Evolutionary conservation across 2,329 filamentous ascomycete species (phyloP).

Genomic region (Paecilomyces variotii): DNA sequence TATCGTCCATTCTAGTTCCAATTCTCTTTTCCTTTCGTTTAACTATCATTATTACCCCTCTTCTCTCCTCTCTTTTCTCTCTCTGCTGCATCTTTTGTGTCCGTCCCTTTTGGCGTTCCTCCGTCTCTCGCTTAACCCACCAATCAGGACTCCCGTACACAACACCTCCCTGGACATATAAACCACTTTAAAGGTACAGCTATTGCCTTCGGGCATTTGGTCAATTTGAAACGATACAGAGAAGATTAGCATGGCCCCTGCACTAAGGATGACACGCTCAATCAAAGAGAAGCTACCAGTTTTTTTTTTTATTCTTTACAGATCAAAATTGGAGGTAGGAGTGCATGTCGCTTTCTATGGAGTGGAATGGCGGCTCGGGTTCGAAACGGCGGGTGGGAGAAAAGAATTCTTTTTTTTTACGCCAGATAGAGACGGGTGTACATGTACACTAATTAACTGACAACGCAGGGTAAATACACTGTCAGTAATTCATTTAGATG

Average conservation of each 20-base stretch:
- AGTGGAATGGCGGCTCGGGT: neutral
- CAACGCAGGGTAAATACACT: too few relatives aligned
- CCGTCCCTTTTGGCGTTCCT: neutral
- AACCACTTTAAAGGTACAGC: conserved; percentile 4
- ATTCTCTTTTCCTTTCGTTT: too few relatives aligned
- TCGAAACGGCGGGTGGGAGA: neutral
- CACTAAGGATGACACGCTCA: conserved; percentile 92
- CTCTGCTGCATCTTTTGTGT: neutral
- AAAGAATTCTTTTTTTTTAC: neutral
- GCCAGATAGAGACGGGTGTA: too few relatives aligned
- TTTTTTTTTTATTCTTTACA: conserved; percentile 47
- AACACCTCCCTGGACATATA: conserved; percentile 11
- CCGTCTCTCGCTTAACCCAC: neutral
- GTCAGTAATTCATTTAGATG: too few relatives aligned
- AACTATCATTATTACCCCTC: neutral
- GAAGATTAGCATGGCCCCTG: conserved; percentile 77
- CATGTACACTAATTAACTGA: too few relatives aligned
- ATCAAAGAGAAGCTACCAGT: conserved; percentile 69
- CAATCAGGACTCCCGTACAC: neutral
- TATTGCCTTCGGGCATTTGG: conserved; percentile 46
- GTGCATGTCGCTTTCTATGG: neutral
- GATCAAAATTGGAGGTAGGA: conserved; percentile 2
- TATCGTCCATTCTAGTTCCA: too few relatives aligned
- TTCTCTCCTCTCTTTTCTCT: neutral
- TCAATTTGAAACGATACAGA: conserved; percentile 64